phyloP scores from a whole-genome alignment of 768 basidiomycete species.

The Favolaschia claudopus region DNA sequence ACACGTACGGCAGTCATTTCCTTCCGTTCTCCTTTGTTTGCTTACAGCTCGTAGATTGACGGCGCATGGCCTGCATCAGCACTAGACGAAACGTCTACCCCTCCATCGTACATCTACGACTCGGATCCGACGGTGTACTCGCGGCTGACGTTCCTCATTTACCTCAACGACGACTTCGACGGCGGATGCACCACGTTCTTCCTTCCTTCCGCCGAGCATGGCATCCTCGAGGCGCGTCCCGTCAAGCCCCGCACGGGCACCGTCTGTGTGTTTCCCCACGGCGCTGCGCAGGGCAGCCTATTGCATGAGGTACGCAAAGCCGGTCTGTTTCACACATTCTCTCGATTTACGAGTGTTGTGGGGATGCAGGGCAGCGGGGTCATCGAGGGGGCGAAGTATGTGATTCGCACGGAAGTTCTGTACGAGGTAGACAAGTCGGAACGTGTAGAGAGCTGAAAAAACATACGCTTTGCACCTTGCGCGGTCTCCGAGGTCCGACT shows the following conservation, averaged over 20 bases:
- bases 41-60: conserved; percentile 44
- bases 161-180: conserved; percentile 56
- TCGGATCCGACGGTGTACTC: conserved; percentile 56
- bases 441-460: conserved; percentile 31
- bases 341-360: neutral
- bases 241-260: conserved; percentile 57
- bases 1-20: conserved; percentile 39
- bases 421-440: conserved; percentile 47
- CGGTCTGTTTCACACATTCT: neutral
- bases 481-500: too few relatives aligned
- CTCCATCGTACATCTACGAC: conserved; percentile 56
- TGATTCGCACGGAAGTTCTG: conserved; percentile 48
- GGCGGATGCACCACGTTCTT: conserved; percentile 64
- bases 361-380: conserved; percentile 44
- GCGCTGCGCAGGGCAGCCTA: conserved; percentile 43
- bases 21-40: neutral
- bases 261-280: conserved; percentile 58
- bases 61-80: conserved; percentile 63
- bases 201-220: conserved; percentile 50
- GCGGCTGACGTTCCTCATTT: conserved; percentile 57
- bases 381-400: conserved; percentile 44
- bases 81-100: conserved; percentile 46
- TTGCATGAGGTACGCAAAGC: conserved; percentile 39
- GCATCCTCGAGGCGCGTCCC: conserved; percentile 55
- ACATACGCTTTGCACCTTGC: too few relatives aligned